Evolutionary conservation across 306 rosid genomes (phyloP), one percentile per base, ranked within the genome.

Genomic region (Herpetospermum pedunculosum): DNA sequence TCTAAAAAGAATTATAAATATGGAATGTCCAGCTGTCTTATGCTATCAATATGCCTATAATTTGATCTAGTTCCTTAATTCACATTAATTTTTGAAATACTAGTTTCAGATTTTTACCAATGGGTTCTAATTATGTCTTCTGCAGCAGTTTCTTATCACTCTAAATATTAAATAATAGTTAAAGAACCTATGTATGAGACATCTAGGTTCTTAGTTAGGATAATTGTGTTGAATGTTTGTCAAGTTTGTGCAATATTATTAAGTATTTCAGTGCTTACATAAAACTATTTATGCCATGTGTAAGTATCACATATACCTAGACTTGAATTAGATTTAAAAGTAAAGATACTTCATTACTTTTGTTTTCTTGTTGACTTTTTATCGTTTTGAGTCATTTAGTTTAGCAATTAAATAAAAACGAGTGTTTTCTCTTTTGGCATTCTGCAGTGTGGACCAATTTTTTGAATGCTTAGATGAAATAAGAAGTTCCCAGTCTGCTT

Each of bases 381-480:
- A 74, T 70, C 58, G 62, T 44, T 47, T 70, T 38, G 16, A 54
- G 60, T 21, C 50, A 28, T 28, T 43, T 18, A 46, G 26, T 40
- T 43, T 58, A 26, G 57, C 29, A 35, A 34, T n/a, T 2, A 34
- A 50, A 11, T 21, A 23, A 23, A 49, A 23, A 40, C 7, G 52
- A 50, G 8, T 14, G 29, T 12, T 60, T 59, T 75, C 21, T 77
- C 19, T 40, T 64, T 79, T 82, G 76, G 49, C 52, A 72, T 77
- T 72, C 72, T 89, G 88, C 91, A 94, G 98, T 58, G 95, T 94
- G 86, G 97, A 94, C 78, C 97, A 91, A 55, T 94, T 94, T 83
- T 94, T 94, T 81, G 98, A 94, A 84, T 94, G 98, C 80, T 79
- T 94, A 73, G 97, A 94, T 86, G 98, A 88, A 81, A 88, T 94